These are phyloP conservation scores for Cornus florida DNA, from an alignment of 148 eudicot genomes.

Conservation along the genomic window DNA sequence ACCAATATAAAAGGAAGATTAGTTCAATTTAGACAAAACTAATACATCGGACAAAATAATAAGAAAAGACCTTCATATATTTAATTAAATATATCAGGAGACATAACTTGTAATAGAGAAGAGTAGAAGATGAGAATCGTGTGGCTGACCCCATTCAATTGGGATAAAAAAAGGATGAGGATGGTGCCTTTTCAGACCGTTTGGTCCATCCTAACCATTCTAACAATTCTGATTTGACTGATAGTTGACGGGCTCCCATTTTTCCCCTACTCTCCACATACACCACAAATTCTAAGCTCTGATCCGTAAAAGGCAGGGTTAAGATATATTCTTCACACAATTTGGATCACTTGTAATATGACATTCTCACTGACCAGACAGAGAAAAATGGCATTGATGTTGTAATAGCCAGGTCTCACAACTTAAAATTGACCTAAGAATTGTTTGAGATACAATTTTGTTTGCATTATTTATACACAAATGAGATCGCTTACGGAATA, in stretches of 20 bases:
- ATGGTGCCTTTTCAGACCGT: too few relatives aligned
- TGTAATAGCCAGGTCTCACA: not conserved
- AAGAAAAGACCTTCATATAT: too few relatives aligned
- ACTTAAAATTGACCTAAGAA: not conserved
- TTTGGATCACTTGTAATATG: not conserved
- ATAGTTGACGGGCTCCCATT: not conserved
- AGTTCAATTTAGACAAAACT: too few relatives aligned
- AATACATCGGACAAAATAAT: too few relatives aligned
- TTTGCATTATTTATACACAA: not conserved
- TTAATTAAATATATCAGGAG: too few relatives aligned
- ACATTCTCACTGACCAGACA: not conserved
- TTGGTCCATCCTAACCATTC: not conserved
- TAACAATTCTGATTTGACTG: not conserved
- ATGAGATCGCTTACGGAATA: constrained; percentile 65
- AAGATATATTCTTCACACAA: not conserved
- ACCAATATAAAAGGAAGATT: too few relatives aligned
- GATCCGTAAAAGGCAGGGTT: not conserved
- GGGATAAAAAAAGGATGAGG: too few relatives aligned
- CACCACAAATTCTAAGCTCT: not conserved
- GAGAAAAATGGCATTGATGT: not conserved
- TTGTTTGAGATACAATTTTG: not conserved
- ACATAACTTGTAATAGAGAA: too few relatives aligned
- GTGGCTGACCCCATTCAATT: too few relatives aligned
- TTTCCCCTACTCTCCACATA: not conserved
- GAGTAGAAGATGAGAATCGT: too few relatives aligned